Base-by-base conservation (phyloP, 805 yeast species). In the Vanderwaltozyma polyspora region DNA sequence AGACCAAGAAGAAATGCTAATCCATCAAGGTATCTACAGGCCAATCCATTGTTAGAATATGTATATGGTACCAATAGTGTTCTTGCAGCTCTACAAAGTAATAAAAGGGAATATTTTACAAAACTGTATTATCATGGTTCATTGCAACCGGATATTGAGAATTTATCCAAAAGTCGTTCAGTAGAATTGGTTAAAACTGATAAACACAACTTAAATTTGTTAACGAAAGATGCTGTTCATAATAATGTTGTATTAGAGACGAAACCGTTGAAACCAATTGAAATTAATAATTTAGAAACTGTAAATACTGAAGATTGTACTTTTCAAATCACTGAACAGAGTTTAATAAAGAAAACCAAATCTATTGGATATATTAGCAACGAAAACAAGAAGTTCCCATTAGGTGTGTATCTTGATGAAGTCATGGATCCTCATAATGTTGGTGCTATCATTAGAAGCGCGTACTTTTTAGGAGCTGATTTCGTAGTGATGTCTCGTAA, bases 351-450 rank as follows among this genome's bases (percentile, higher is more conserved):
- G 15, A 33, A 35, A 6, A 10, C 13, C 15, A 24, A 33, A 6
- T 9, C 5, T 3, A 11, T 33, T 14, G 19, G 18, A 14, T 25
- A 27, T 10, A 21, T 26, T n/a, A 7, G 17, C 9, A 28, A 31
- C 24, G 25, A 21, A 15, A 25, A 19, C n/a, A 57, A 54, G 25
- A 50, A 51, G 13, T 57, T 58, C 45, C 93, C 95, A 3, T 46
- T 86, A 13, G 95, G 85, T 0, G 44, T 85, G 3, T 84, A 68
- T 46, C 58, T 85, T 18, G 95, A 85, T 55, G 84, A 81, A 38
- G 67, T 86, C 29, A 73, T 82, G 11, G 95, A 85, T 54, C 89
- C 95, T 1, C 93, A 83, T 52, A 85, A 85, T 52, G 64, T 83
- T 45, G 95, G 95, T 6, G 91, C 89, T 17, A 73, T 85, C 28